Base-by-base conservation (phyloP, 192 early-diverging fungal species). In the Entophlyctis luteolus region DNA sequence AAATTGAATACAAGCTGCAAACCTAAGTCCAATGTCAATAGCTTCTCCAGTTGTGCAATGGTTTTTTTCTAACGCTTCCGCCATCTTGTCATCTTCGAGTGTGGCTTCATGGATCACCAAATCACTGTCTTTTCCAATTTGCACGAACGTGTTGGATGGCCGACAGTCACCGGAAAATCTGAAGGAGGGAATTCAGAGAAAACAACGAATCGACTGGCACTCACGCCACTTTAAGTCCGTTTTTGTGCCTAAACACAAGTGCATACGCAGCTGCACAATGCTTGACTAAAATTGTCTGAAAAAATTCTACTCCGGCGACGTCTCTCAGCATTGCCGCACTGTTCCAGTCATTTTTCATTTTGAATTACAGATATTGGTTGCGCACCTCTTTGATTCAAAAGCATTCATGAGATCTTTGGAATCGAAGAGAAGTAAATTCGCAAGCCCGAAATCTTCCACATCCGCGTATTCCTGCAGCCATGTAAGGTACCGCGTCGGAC, bases 31-130 rank as follows among this genome's bases (percentile, higher is more conserved):
- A 54, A 99, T 89, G 45, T 84, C 76, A 22, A 96, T 85, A 0
- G 94, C 92, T 79, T 98, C 96, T 39, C 79, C 74, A 2, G 89
- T 89, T 0, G 93, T 98, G 39, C 86, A 88, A 72, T 98, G 96
- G 25, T 82, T 77, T 72, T 95, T 96, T 14, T 71, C 77, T 45
- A 86, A 63, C 2, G 96, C 96, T 48, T 93, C 88, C 8, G 25
- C 35, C 48, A 38, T 32, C 63, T 62, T 73, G n/a, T 70, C 71
- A 52, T 75, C 67, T 2, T 68, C 59, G 18, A 96, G 82, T 5
- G 94, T 94, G 0, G 96, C 92, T 71, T 98, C 96, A 73, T 98
- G 96, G 55, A 98, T 78, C 38, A 98, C 73, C 0, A 98, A 18
- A 52, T 62, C 57, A 2, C 88, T 86, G 28, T 81, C 80, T 33